Percentiles rank a stretch among this genome's conserved stretches.
Conservation (phyloP, 768 basidiomycete genomes). For the Russula virescens region DNA sequence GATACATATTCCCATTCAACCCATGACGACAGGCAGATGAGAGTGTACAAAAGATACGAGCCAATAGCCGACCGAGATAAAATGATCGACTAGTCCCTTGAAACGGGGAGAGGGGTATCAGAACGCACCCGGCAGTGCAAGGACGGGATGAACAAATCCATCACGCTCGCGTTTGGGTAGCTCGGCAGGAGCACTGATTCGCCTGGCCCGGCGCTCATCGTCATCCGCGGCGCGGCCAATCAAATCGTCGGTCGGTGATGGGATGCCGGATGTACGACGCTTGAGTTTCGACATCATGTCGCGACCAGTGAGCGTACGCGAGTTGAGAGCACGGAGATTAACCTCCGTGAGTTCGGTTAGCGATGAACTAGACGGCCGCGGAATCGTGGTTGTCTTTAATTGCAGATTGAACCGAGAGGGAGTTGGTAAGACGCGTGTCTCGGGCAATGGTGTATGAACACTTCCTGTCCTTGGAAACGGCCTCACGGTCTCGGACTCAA, state of each 20-base stretch:
- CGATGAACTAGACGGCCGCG: conserved; percentile 40
- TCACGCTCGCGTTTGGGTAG: conserved; percentile 43
- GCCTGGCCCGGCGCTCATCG: conserved; percentile 34
- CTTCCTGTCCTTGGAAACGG: conserved; percentile 19
- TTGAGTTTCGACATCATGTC: conserved; percentile 62
- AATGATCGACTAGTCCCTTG: not conserved
- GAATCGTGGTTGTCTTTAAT: conserved; percentile 45
- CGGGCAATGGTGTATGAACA: conserved; percentile 26
- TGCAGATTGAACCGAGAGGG: conserved; percentile 37
- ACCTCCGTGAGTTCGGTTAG: conserved; percentile 46
- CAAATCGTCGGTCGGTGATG: conserved; percentile 19
- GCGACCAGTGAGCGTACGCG: conserved; percentile 49
- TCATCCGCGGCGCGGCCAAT: conserved; percentile 33
- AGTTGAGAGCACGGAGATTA: conserved; percentile 45
- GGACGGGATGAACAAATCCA: conserved; percentile 55
- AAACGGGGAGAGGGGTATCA: conserved; percentile 29
- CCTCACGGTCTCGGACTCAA: conserved; percentile 14
- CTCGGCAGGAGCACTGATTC: conserved; percentile 62
- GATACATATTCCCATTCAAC: not conserved
- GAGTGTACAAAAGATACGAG: not conserved
- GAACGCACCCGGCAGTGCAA: conserved; percentile 55
- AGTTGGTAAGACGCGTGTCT: conserved; percentile 35
- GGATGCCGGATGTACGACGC: conserved; percentile 40
- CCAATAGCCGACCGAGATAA: not conserved
- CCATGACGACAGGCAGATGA: not conserved